Conservation (phyloP, 1,284 basidiomycete species). For the Meira nashicola region DNA sequence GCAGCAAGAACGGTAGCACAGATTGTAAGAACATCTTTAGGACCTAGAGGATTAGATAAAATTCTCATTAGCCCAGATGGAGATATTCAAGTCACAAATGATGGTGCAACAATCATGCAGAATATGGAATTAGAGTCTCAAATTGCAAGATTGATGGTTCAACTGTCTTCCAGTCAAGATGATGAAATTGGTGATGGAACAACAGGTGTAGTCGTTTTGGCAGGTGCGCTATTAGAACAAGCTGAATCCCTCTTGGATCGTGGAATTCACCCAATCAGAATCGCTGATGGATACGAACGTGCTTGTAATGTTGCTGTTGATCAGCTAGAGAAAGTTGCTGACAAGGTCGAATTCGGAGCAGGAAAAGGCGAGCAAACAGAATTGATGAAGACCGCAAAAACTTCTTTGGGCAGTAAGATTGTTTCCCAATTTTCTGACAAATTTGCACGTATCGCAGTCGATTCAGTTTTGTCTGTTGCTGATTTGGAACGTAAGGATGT, state of each 20-base stretch:
- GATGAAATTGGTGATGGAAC: constrained; percentile 99
- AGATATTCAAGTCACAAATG: constrained; percentile 97
- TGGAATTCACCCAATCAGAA: constrained; percentile 95
- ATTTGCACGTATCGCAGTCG: constrained; percentile 95
- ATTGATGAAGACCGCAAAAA: constrained; percentile 78
- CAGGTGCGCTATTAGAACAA: constrained; percentile 88
- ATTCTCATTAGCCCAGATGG: constrained; percentile 97
- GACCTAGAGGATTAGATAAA: constrained; percentile 95
- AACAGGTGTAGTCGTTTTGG: constrained; percentile 96
- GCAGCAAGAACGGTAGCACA: constrained; percentile 91
- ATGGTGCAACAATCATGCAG: constrained; percentile 66
- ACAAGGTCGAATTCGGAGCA: constrained; percentile 76
- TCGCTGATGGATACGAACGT: constrained; percentile 94
- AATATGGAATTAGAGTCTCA: constrained; percentile 81
- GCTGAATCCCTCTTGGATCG: constrained; percentile 80
- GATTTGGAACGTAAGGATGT: constrained; percentile 92
- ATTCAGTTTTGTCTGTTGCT: constrained; percentile 90
- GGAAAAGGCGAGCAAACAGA: constrained; percentile 78
- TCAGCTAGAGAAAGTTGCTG: constrained; percentile 87
- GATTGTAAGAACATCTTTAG: constrained; percentile 90
- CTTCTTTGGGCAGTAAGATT: constrained; percentile 93
- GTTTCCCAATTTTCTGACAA: constrained; percentile 93
- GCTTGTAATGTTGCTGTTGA: constrained; percentile 84
- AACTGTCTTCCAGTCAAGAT: constrained; percentile 94
- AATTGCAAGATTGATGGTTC: constrained; percentile 94